These are phyloP conservation scores for Aspergillus indologenus DNA, from an alignment of 495 filamentous ascomycete genomes.

Conservation along the genomic window DNA sequence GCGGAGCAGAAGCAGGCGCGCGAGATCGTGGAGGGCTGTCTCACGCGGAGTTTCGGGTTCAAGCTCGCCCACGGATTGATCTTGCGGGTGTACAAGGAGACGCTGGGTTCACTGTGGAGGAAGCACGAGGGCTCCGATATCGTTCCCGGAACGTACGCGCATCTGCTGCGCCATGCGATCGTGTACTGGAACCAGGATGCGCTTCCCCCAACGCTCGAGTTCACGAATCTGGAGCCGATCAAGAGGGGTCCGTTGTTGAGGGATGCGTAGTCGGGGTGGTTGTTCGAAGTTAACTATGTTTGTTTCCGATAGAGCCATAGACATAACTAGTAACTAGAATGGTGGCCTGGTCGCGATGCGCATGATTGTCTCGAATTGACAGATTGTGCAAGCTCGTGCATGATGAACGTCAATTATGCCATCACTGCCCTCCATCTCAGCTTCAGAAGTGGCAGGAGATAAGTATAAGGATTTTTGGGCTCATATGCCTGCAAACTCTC, in stretches of 20 bases:
- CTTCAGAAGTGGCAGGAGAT: too few species aligned
- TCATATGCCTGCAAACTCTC: too few species aligned
- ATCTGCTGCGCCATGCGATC: constrained; percentile 24
- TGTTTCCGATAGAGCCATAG: too few species aligned
- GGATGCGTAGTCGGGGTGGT: neutral
- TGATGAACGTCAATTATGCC: too few species aligned
- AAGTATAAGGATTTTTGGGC: too few species aligned
- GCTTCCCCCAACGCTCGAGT: neutral
- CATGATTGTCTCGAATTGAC: too few species aligned
- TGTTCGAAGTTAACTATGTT: too few species aligned
- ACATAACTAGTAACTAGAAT: too few species aligned
- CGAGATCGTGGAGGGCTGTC: constrained; percentile 48
- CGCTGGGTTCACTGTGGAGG: constrained; percentile 26
- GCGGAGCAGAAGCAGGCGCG: constrained; percentile 47
- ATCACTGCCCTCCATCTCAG: too few species aligned
- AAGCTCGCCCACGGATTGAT: constrained; percentile 55
- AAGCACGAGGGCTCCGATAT: constrained; percentile 20
- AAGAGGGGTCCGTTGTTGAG: neutral
- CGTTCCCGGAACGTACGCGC: constrained; percentile 25
- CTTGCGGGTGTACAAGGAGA: constrained; percentile 32
- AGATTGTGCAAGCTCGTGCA: too few species aligned
- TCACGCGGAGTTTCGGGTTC: constrained; percentile 47
- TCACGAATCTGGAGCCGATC: neutral
- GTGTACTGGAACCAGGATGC: constrained; percentile 20
- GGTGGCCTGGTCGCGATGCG: too few species aligned